Percentiles rank a stretch among this genome's conserved stretches.
Evolutionary conservation across 2,329 filamentous ascomycete genomes (phyloP).

Genomic region (Phialemonium atrogriseum): DNA sequence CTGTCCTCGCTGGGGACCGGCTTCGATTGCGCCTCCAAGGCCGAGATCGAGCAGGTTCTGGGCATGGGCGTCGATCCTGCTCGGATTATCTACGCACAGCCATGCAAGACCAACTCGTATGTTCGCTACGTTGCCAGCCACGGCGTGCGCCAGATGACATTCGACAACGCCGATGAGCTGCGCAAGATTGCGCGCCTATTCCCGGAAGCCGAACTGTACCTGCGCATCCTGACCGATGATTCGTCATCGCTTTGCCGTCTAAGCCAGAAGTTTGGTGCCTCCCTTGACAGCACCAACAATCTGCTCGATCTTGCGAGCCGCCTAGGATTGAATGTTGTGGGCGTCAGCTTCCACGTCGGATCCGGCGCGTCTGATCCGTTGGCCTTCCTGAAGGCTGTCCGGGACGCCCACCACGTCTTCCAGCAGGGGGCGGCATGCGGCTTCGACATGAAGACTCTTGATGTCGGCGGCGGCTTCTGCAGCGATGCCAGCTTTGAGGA

Average conservation of each 20-base stretch:
- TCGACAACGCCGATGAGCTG: slow-evolving; percentile 96
- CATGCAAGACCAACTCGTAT: slow-evolving; percentile 99
- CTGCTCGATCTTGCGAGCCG: slow-evolving; percentile 74
- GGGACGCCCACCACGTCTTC: slow-evolving; percentile 82
- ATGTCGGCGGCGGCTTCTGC: slow-evolving; percentile 90
- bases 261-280: slow-evolving; percentile 95
- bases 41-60: slow-evolving; percentile 89
- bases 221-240: slow-evolving; percentile 95
- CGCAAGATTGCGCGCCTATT: slow-evolving; percentile 94
- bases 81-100: slow-evolving; percentile 97
- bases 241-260: slow-evolving; percentile 88
- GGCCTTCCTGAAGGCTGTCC: slow-evolving; percentile 84
- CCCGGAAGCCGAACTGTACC: slow-evolving; percentile 80
- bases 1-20: slow-evolving; percentile 83
- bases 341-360: slow-evolving; percentile 96
- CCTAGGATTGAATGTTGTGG: slow-evolving; percentile 82
- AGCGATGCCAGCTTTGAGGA: slow-evolving; percentile 76
- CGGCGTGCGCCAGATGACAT: slow-evolving; percentile 96
- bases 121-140: slow-evolving; percentile 78
- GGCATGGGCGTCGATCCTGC: slow-evolving; percentile 73
- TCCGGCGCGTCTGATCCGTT: slow-evolving; percentile 92
- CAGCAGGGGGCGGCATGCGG: slow-evolving; percentile 72
- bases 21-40: slow-evolving; percentile 97
- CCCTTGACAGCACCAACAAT: slow-evolving; percentile 69
- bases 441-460: slow-evolving; percentile 76